Conservation (phyloP, 371 early-diverging fungal genomes). For the Ordospora pajunii region DNA sequence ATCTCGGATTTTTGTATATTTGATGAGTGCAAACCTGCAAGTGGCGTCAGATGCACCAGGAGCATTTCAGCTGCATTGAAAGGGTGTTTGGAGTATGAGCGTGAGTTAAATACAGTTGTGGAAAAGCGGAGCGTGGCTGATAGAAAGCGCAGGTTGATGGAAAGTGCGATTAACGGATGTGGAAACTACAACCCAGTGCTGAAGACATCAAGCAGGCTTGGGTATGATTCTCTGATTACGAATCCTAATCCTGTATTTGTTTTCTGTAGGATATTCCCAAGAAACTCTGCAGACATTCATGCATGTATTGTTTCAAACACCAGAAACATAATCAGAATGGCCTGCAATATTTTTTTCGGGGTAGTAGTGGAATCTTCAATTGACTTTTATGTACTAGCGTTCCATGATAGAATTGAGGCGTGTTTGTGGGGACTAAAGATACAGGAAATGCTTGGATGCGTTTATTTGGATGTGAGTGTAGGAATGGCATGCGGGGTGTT, state of each 20-base stretch:
- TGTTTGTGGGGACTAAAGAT: conserved; percentile 14
- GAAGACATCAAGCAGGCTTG: neutral
- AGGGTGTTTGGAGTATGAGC: neutral
- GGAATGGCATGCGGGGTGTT: conserved; percentile 20
- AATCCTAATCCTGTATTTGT: conserved; percentile 9
- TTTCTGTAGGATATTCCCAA: neutral
- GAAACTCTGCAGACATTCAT: neutral
- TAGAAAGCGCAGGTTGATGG: neutral
- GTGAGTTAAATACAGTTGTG: neutral
- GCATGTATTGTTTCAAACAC: neutral
- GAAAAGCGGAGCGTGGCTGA: neutral
- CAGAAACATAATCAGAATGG: conserved; percentile 13
- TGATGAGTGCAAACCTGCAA: neutral
- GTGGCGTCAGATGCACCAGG: neutral
- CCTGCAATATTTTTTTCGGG: conserved; percentile 1
- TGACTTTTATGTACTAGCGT: conserved; percentile 6
- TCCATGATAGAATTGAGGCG: neutral
- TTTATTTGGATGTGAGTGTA: conserved; percentile 17
- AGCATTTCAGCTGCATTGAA: neutral
- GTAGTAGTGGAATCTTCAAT: neutral
- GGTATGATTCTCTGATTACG: neutral
- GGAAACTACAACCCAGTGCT: neutral
- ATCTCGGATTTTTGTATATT: neutral
- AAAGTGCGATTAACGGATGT: neutral
- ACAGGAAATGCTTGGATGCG: neutral